Conservation (phyloP, 2,329 filamentous ascomycete species). For the Cercospora citrullina region DNA sequence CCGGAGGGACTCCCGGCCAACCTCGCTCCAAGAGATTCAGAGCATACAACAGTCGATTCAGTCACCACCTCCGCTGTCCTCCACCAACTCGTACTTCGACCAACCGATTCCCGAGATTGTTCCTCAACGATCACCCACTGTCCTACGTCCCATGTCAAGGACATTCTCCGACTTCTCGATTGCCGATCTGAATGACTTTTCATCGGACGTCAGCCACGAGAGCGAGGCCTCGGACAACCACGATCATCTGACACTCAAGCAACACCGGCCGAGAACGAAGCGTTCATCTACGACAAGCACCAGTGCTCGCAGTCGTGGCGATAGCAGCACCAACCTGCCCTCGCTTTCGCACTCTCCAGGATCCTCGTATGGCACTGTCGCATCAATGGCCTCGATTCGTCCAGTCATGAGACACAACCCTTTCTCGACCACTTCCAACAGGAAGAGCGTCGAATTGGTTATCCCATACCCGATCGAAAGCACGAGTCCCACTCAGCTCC, state of each 20-base stretch:
- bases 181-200: conserved; percentile 24
- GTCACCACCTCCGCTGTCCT: conserved; percentile 31
- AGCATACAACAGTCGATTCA: conserved; percentile 28
- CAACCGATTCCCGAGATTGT: conserved; percentile 45
- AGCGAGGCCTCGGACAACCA: conserved; percentile 47
- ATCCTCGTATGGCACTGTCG: conserved; percentile 45
- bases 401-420: conserved; percentile 45
- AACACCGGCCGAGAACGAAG: conserved; percentile 23
- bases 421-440: conserved; percentile 41
- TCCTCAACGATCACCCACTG: conserved; percentile 50
- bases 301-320: conserved; percentile 8
- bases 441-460: conserved; percentile 46
- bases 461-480: conserved; percentile 40
- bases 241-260: conserved; percentile 35
- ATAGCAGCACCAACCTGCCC: conserved; percentile 41
- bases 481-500: conserved; percentile 26
- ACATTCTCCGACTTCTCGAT: conserved; percentile 47
- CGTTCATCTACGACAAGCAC: conserved; percentile 24
- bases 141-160: conserved; percentile 39
- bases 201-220: conserved; percentile 25
- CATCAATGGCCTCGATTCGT: conserved; percentile 46
- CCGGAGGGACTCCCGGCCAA: conserved; percentile 42
- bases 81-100: conserved; percentile 30
- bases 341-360: conserved; percentile 51
- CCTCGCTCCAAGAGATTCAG: conserved; percentile 27